Evolutionary conservation across 441 rosid genomes (phyloP), one percentile per base, ranked within the genome.

Genomic region (Populus tomentosa): DNA sequence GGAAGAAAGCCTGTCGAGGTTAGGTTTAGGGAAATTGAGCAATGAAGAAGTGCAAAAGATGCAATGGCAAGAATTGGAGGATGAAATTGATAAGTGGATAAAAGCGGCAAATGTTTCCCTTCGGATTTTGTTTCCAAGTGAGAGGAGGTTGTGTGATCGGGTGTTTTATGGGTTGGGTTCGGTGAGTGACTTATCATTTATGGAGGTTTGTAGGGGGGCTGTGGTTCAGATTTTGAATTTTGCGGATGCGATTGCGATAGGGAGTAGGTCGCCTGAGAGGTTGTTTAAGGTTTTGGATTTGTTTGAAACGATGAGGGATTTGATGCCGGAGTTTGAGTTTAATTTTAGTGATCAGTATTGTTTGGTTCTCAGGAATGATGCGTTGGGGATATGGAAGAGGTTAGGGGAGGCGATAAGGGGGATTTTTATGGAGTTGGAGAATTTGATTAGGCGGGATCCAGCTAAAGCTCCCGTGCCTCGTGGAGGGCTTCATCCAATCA

Each of bases 371-470:
- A 89, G 97, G 69, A 91, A 91, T 33, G 97, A 94, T 62, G 99
- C 97, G 0, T 70, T 86, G 3, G 86, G 90, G 0, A 86, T 94
- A 72, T 91, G 95, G 94, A 94, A 89, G 82, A 85, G 94, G 67
- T 76, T 95, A 66, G 93, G 97, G 35, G 98, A 90, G 68, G 90
- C 97, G 0, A 85, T 92, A 5, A 86, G 92, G 79, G 98, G 97
- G 77, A 92, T 90, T 30, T 94, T 95, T 67, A 92, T 94, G 98
- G 98, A 94, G 76, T 88, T 95, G 72, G 98, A 94, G 88, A 92
- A 95, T 88, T 72, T 91, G 77, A 92, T 95, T 74, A 82, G 94
- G 65, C 84, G 98, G 26, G 99, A 95, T 77, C 97, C 97, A 0
- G 92, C 93, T 0, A 94, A 92, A 73, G 86, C 91, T 63, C 87